These are phyloP conservation scores for Fremontodendron californicum DNA, from an alignment of 345 rosid genomes.

Conservation along the genomic window DNA sequence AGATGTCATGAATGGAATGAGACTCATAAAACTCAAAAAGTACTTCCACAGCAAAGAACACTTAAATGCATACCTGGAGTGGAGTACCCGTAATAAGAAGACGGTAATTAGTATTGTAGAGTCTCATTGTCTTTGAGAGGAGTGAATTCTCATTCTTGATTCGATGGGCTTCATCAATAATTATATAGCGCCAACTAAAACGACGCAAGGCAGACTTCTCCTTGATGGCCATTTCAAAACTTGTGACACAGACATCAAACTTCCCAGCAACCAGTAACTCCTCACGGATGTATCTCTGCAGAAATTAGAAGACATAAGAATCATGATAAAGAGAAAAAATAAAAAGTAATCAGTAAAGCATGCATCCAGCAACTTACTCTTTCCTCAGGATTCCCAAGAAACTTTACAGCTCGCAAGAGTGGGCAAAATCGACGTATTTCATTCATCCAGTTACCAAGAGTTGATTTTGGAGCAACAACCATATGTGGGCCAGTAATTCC, in stretches of 20 bases:
- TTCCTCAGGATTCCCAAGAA: slow-evolving; percentile 98
- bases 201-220: slow-evolving; percentile 89
- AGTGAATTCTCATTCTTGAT: slow-evolving; percentile 94
- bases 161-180: slow-evolving; percentile 98
- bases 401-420: slow-evolving; percentile 83
- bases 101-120: slow-evolving; percentile 79
- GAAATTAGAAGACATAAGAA: slow-evolving; percentile 4
- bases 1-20: neutral
- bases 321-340: neutral
- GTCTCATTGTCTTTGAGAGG: slow-evolving; percentile 95
- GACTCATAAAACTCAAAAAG: neutral
- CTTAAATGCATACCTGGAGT: slow-evolving; percentile 68
- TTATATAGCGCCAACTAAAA: slow-evolving; percentile 96
- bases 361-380: slow-evolving; percentile 53
- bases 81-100: slow-evolving; percentile 97
- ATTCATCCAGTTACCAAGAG: slow-evolving; percentile 99
- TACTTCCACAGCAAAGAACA: neutral
- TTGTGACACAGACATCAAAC: slow-evolving; percentile 97
- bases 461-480: slow-evolving; percentile 99
- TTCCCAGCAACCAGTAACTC: slow-evolving; percentile 91
- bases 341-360: neutral
- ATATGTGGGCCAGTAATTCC: slow-evolving; percentile 98
- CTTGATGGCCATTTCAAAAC: slow-evolving; percentile 99
- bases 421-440: slow-evolving; percentile 99
- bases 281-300: slow-evolving; percentile 89